A percentile compares a stretch with the other conserved stretches of the same genome.
Conservation (phyloP, 106 monocot species). For the Dioscorea dumetorum region DNA sequence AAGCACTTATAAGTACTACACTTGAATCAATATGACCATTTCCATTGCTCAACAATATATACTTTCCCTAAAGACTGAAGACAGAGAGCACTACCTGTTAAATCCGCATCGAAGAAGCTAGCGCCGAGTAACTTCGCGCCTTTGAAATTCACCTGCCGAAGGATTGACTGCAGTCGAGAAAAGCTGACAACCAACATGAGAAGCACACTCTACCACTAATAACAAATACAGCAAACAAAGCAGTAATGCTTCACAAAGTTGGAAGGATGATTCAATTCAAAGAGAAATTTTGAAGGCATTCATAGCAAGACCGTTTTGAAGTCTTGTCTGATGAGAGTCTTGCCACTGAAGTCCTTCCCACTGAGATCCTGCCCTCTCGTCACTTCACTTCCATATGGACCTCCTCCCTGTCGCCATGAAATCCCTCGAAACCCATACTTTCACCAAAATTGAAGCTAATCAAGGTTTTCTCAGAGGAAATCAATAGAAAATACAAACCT, state of each 20-base stretch:
- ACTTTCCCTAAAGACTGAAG: no score
- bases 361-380: constrained; percentile 94
- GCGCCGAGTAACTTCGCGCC: constrained; percentile 90
- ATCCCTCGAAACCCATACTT: background rate
- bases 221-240: background rate
- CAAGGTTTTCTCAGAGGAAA: background rate
- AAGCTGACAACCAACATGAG: background rate
- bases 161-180: constrained; percentile 57
- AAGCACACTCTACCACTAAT: background rate
- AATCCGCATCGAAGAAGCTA: constrained; percentile 95
- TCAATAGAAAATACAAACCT: constrained; percentile 15
- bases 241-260: background rate
- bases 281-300: background rate
- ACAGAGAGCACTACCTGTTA: constrained; percentile 46
- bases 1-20: no score
- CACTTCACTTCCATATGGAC: constrained; percentile 75
- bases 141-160: constrained; percentile 90
- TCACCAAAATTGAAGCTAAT: background rate
- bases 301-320: constrained; percentile 68
- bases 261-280: no score
- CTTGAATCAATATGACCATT: no score
- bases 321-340: constrained; percentile 80
- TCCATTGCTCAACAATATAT: no score
- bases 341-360: constrained; percentile 94
- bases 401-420: constrained; percentile 49